A percentile compares a stretch with the other conserved stretches of the same genome.
Conservation (phyloP, 1,284 basidiomycete species). For the Trichosporon sp. region DNA sequence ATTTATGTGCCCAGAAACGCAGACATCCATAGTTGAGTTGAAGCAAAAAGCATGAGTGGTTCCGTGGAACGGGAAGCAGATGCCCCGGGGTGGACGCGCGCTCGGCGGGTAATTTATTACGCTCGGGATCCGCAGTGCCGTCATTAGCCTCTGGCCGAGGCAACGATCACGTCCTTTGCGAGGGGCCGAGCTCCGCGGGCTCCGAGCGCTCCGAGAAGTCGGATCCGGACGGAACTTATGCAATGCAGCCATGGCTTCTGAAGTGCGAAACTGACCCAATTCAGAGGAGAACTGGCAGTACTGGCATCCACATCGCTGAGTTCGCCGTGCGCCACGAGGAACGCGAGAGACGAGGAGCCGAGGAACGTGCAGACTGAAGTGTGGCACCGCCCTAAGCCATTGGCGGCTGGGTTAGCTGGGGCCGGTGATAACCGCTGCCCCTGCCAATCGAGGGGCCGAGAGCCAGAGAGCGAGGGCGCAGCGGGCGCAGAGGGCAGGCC, state of each 20-base stretch:
- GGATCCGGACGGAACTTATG: not conserved
- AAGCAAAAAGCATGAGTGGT: not conserved
- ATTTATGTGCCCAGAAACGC: not conserved
- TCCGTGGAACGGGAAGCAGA: not conserved
- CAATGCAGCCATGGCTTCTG: not conserved
- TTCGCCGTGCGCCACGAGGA: not conserved
- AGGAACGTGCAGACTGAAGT: not conserved
- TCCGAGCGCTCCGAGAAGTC: not conserved
- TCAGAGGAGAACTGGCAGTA: not conserved
- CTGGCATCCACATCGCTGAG: too few relatives aligned
- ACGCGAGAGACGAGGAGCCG: not conserved
- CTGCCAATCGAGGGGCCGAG: not conserved
- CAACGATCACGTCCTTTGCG: not conserved
- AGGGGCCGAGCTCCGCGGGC: not conserved
- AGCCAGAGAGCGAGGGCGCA: not conserved
- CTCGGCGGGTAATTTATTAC: not conserved
- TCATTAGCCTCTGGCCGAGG: not conserved
- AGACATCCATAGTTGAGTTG: not conserved
- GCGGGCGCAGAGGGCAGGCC: not conserved
- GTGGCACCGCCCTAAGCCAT: not conserved
- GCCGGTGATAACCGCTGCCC: too few relatives aligned
- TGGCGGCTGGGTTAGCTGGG: too few relatives aligned
- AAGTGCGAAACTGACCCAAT: not conserved
- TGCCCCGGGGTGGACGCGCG: not conserved
- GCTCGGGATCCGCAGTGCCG: conserved; percentile 1